Percentiles rank a stretch among this genome's conserved stretches.
phyloP scores from a whole-genome alignment of 805 yeast genomes.

The Saccharomyces eubayanus region DNA sequence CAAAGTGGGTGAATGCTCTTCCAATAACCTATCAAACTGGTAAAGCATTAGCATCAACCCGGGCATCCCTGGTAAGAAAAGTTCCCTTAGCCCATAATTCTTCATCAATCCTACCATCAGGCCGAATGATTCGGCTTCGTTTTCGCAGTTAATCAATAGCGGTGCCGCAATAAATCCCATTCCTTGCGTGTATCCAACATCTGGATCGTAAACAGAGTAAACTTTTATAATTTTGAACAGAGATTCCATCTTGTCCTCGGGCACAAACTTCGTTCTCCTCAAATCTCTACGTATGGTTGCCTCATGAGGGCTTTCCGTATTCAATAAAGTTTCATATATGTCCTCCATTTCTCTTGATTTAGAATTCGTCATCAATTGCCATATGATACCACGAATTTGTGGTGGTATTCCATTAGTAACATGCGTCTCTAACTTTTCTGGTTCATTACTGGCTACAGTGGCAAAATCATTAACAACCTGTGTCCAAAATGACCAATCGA shows the following conservation, averaged over 20 bases:
- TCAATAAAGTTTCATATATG: conserved; percentile 34
- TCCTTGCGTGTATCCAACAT: conserved; percentile 96
- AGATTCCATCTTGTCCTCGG: conserved; percentile 51
- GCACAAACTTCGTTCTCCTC: conserved; percentile 75
- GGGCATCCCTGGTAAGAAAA: conserved; percentile 86
- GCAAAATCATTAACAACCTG: conserved; percentile 69
- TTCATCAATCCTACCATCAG: conserved; percentile 76
- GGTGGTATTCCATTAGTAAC: conserved; percentile 74
- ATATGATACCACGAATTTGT: conserved; percentile 78
- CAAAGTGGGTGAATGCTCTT: conserved; percentile 63
- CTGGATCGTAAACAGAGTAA: conserved; percentile 78
- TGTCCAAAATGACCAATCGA: conserved; percentile 88
- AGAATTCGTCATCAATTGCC: conserved; percentile 84
- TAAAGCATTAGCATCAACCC: conserved; percentile 79
- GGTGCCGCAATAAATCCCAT: conserved; percentile 93
- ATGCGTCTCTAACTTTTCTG: conserved; percentile 50
- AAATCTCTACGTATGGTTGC: conserved; percentile 74
- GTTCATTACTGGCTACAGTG: conserved; percentile 52
- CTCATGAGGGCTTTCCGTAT: conserved; percentile 56
- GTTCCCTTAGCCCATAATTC: conserved; percentile 66
- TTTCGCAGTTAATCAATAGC: conserved; percentile 55
- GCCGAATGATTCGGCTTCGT: conserved; percentile 78
- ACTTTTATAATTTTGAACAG: conserved; percentile 72
- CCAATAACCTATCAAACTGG: conserved; percentile 83
- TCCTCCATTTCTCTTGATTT: conserved; percentile 46